Percentiles rank a stretch among this genome's conserved stretches.
phyloP scores from a whole-genome alignment of 2,329 filamentous ascomycete species.

The Pyricularia pennisetigena region DNA sequence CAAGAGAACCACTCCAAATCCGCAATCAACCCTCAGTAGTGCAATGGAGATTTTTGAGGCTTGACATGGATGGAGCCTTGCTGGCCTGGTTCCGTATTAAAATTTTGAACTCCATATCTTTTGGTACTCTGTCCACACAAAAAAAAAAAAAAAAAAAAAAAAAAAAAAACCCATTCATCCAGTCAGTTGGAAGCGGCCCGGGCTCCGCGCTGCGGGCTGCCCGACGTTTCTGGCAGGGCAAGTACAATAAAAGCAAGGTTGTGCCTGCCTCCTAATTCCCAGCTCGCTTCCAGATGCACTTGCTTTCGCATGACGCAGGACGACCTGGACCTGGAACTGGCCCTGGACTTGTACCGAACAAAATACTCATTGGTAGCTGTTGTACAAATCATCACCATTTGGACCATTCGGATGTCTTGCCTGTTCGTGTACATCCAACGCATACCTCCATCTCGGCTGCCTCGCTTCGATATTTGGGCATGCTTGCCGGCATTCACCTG shows the following conservation, averaged over 20 bases:
- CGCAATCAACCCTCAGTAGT: background rate
- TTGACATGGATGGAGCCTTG: too few relatives aligned
- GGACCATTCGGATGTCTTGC: background rate
- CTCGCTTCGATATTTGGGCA: background rate
- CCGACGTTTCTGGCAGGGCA: background rate
- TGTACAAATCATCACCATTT: background rate
- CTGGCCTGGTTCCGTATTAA: too few relatives aligned
- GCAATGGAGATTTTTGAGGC: too few relatives aligned
- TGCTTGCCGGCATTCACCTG: background rate
- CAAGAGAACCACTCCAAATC: background rate
- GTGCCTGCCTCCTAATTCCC: background rate
- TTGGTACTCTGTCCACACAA: too few relatives aligned
- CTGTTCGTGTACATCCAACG: background rate
- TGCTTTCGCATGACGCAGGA: background rate
- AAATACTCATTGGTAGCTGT: background rate
- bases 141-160: too few relatives aligned
- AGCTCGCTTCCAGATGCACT: too few relatives aligned
- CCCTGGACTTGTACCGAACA: background rate
- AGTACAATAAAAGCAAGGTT: background rate
- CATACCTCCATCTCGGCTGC: background rate
- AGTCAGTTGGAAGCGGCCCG: background rate
- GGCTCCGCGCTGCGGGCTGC: background rate
- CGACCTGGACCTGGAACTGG: background rate
- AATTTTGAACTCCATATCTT: too few relatives aligned
- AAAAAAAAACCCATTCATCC: background rate